Evolutionary conservation across 108 stramenopile genomes (phyloP), one percentile per base, ranked within the genome.

Genomic region (Cylindrotheca fusiformis): DNA sequence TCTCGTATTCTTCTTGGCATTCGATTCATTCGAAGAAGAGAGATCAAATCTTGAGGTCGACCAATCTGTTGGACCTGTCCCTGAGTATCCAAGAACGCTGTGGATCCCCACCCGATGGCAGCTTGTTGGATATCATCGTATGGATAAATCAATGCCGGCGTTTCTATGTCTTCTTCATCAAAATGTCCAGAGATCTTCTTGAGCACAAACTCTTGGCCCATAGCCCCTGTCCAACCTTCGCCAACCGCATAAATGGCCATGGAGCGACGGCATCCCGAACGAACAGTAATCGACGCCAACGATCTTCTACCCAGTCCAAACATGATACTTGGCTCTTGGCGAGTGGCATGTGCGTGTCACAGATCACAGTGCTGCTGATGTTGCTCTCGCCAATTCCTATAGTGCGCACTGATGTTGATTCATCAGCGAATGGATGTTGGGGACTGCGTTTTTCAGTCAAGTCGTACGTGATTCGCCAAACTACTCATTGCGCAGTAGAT

Each of bases 11-110:
- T 58, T 0, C 56, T 3, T 3, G 92, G 92, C 45, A 93, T 50
- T 17, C 92, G 85, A 46, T 77, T 74, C 53, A 90, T 47, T 48
- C 92, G 67, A 67, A 93, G 55, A 32, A 93, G 51, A 6, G 73
- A 75, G 48, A 79, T 76, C 52, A 90, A 83, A 55, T 93, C 92
- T 57, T 90, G 87, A n/a, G 92, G 88, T 68, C 88, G 83, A 23
- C 92, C 92, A 24, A 75, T 68, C 33, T 86, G 46, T 22, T 79
- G 52, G 25, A 93, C 72, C 26, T 72, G 61, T 5, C 70, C 49
- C 28, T 71, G 53, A 1, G 52, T 52, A 31, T 83, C 58, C 22
- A 86, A 20, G 20, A 93, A 22, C 14, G 84, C 87, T 4, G 87
- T 80, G 48, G 75, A 79, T 2, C 91, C 91, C 91, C 91, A 93